These are phyloP conservation scores for Kuraishia cidri DNA, from an alignment of 805 yeast species.

Conservation along the genomic window DNA sequence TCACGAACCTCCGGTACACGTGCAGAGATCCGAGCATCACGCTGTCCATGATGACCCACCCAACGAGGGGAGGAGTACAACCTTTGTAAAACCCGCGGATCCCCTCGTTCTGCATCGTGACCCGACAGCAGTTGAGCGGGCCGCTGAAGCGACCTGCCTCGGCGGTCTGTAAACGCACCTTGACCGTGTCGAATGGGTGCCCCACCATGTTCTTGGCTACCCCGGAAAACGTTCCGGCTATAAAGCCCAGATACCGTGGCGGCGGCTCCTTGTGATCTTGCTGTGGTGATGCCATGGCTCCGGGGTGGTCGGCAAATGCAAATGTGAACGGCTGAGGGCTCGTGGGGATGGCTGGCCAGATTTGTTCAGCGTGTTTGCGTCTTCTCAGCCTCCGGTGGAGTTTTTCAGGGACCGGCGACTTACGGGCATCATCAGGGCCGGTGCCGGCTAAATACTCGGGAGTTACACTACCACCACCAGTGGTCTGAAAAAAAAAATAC, in stretches of 20 bases:
- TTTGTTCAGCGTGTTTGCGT: too few species aligned
- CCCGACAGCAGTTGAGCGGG: slow-evolving; percentile 70
- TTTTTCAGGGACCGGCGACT: too few species aligned
- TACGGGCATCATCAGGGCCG: too few species aligned
- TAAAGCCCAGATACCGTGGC: slow-evolving; percentile 61
- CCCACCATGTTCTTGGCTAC: slow-evolving; percentile 84
- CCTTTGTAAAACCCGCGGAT: slow-evolving; percentile 77
- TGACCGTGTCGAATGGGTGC: slow-evolving; percentile 88
- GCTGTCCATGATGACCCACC: slow-evolving; percentile 92
- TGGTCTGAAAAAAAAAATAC: too few species aligned
- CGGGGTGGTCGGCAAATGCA: too few species aligned
- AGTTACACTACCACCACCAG: too few species aligned
- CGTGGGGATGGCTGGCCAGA: too few species aligned
- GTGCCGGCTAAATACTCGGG: too few species aligned
- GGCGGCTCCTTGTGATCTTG: slow-evolving; percentile 16
- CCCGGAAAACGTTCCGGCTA: slow-evolving; percentile 87
- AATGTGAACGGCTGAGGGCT: too few species aligned
- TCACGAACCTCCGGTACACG: slow-evolving; percentile 60
- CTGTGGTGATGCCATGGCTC: too few species aligned
- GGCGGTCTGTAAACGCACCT: slow-evolving; percentile 75
- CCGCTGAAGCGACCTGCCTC: slow-evolving; percentile 67
- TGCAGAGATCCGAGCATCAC: slow-evolving; percentile 85
- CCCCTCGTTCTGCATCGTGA: slow-evolving; percentile 72
- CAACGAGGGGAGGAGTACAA: slow-evolving; percentile 86
- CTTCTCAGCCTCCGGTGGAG: too few species aligned